These are phyloP conservation scores for Phytophthora cryptogea DNA, from an alignment of 352 stramenopile species.

Conservation along the genomic window DNA sequence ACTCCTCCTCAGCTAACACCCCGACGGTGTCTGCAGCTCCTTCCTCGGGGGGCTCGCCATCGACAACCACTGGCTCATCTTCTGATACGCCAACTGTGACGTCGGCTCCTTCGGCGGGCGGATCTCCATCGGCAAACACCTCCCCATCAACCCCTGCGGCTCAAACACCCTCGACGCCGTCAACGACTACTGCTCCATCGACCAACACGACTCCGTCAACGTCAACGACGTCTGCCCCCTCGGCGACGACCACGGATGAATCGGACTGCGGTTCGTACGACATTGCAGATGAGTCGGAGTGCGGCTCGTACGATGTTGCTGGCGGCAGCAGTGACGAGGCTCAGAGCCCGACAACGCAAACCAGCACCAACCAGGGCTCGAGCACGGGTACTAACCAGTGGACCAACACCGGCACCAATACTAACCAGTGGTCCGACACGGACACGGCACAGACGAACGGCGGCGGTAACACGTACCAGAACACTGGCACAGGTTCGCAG, in stretches of 20 bases:
- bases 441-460: not conserved
- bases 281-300: slow-evolving; percentile 11
- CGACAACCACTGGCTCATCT: not conserved
- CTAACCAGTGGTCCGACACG: not conserved
- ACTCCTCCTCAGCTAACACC: slow-evolving; percentile 2
- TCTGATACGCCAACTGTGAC: not conserved
- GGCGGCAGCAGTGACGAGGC: slow-evolving; percentile 2
- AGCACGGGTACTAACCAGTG: not conserved
- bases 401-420: not conserved
- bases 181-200: not conserved
- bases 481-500: slow-evolving; percentile 9
- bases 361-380: not conserved
- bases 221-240: not conserved
- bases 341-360: slow-evolving; percentile 3
- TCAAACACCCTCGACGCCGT: not conserved
- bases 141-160: not conserved
- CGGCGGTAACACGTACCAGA: not conserved
- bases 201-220: not conserved
- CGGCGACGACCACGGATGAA: not conserved
- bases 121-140: slow-evolving; percentile 3
- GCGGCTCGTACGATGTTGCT: slow-evolving; percentile 14
- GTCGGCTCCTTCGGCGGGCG: slow-evolving; percentile 4
- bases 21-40: not conserved
- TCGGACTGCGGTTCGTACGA: slow-evolving; percentile 18
- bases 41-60: slow-evolving; percentile 4